Conservation (phyloP, 495 filamentous ascomycete genomes). For the Lasiosphaeriaceae sp. region DNA sequence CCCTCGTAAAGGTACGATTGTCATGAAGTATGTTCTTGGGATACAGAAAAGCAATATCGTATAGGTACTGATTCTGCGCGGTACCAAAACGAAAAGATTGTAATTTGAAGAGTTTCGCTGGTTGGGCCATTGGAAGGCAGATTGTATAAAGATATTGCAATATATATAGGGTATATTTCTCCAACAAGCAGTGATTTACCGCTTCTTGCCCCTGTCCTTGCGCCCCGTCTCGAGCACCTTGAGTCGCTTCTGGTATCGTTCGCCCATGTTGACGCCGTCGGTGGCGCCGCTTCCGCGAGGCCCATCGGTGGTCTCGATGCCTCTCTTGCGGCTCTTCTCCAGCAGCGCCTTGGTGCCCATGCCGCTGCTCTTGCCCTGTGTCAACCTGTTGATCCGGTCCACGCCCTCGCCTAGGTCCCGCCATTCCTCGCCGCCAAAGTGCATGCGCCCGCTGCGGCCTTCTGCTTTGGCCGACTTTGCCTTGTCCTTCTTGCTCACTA, state of each 20-base stretch:
- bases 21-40: no score
- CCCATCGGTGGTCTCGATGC: conserved; percentile 53
- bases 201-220: conserved; percentile 47
- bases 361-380: conserved; percentile 51
- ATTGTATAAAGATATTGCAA: no score
- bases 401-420: conserved; percentile 70
- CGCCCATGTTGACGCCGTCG: conserved; percentile 52
- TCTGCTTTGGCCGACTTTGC: conserved; percentile 46
- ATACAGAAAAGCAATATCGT: no score
- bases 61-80: no score
- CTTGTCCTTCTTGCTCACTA: conserved; percentile 73
- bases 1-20: no score
- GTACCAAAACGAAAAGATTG: no score
- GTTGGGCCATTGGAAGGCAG: no score
- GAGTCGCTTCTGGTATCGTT: conserved; percentile 68
- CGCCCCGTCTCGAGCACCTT: conserved; percentile 61
- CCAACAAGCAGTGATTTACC: background rate
- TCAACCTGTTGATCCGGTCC: conserved; percentile 71
- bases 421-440: conserved; percentile 84
- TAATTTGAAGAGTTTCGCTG: no score
- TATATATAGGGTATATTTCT: no score
- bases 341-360: conserved; percentile 56
- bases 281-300: conserved; percentile 47
- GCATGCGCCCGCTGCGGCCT: conserved; percentile 41
- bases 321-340: conserved; percentile 79